A percentile compares a stretch with the other conserved stretches of the same genome.
Conservation (phyloP, 176 grass and related monocot genomes). For the Themeda triandra region DNA sequence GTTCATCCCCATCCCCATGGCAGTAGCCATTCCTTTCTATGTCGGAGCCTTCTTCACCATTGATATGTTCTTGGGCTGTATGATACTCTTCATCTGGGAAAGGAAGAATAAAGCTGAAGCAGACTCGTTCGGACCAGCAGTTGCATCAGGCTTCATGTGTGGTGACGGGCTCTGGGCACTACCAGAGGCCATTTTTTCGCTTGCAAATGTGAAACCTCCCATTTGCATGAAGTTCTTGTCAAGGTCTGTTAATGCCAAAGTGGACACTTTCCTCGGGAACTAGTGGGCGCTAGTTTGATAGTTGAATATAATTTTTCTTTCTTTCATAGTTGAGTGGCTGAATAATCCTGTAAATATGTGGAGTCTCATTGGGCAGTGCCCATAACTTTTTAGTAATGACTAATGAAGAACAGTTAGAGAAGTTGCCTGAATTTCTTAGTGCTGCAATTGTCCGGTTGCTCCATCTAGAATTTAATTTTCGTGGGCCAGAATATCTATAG, state of each 20-base stretch:
- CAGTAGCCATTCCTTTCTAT: slow-evolving; percentile 61
- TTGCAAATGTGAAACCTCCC: slow-evolving; percentile 48
- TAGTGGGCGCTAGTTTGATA: neutral
- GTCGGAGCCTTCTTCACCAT: slow-evolving; percentile 54
- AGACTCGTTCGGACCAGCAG: slow-evolving; percentile 32
- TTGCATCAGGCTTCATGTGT: slow-evolving; percentile 54
- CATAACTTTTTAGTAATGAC: neutral
- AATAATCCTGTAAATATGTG: slow-evolving; percentile 8
- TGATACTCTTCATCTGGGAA: slow-evolving; percentile 49
- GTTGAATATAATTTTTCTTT: neutral
- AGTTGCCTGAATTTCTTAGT: neutral
- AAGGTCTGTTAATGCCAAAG: slow-evolving; percentile 42
- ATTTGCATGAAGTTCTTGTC: slow-evolving; percentile 78
- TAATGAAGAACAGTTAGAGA: neutral
- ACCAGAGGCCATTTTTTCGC: slow-evolving; percentile 50
- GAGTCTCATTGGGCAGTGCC: neutral
- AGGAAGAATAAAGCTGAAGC: slow-evolving; percentile 46
- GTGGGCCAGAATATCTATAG: neutral
- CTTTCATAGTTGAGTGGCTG: neutral
- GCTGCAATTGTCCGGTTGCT: neutral
- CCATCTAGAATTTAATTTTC: neutral
- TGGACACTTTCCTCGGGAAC: slow-evolving; percentile 40
- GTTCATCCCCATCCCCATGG: slow-evolving; percentile 58
- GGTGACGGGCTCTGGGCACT: slow-evolving; percentile 58
- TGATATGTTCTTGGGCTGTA: slow-evolving; percentile 51